Evolutionary conservation across 805 yeast genomes (phyloP), one percentile per base, ranked within the genome.

Genomic region (Kodamaea fukazawae): DNA sequence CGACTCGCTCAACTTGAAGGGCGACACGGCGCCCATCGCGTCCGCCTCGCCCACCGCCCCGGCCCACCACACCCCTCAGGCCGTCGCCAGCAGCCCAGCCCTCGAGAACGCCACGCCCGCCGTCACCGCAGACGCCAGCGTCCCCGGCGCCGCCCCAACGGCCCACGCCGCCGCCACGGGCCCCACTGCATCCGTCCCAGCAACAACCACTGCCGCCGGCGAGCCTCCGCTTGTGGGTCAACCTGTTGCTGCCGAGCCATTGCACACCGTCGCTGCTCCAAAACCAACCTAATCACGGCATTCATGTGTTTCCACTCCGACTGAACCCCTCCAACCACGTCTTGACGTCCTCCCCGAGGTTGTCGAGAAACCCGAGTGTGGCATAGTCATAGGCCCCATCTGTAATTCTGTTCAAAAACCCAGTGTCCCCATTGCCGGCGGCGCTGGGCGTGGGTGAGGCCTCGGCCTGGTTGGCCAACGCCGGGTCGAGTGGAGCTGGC

Each of bases 341-440:
- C 46, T 59, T 62, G 9, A 69, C 71, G 45, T 69, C 73, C 16
- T 65, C 70, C 2, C 73, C 71, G 25, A 69, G 49, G 44, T 59
- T 69, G 12, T 67, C 73, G 13, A 69, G 43, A 40, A 69, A 65
- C 20, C 70, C 71, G 9, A 66, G 51, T 18, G 57, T 49, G 8
- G 62, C 58, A 38, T 58, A 59, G 11, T 56, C 63, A n/a, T 49
- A 48, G 7, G 59, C 56, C n/a, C 57, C 55, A 27, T 54, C 58
- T 1, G 56, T 50, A 4, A 51, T 44, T 16, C 44, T 43, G 32
- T 42, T 32, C 6, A 53, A 34, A 16, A 46, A 37, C 11, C 41
- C 34, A 8, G 30, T 27, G 14, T 17, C 20, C 17, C 28, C 32
- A 22, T 14, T 7, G 37, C 17, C 15, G 5, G 13, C 9, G 7